Percentiles rank a stretch among this genome's conserved stretches.
phyloP scores from a whole-genome alignment of 257 asterid genomes.

The Solanum bulbocastanum region DNA sequence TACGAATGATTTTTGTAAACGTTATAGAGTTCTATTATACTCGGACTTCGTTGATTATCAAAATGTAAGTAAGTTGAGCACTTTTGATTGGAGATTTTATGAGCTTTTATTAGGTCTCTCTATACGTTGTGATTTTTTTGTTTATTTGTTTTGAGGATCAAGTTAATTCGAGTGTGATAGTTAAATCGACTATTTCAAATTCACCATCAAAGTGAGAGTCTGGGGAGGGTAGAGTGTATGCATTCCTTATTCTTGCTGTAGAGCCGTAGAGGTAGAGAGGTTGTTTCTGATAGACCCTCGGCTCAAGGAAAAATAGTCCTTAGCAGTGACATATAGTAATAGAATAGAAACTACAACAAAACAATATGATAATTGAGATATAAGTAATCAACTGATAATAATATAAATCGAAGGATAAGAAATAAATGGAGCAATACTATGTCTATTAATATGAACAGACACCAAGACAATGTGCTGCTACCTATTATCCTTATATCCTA shows the following conservation, averaged over 20 bases:
- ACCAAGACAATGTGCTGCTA: not conserved
- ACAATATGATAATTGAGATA: not conserved
- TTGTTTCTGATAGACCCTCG: not conserved
- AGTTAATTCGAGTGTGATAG: not conserved
- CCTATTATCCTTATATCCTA: not conserved
- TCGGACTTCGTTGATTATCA: not conserved
- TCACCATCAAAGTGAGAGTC: not conserved
- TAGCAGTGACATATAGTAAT: not conserved
- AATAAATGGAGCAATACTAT: not conserved
- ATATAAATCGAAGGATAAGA: not conserved
- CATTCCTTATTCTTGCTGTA: too few species aligned
- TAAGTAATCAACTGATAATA: not conserved
- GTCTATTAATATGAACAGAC: not conserved
- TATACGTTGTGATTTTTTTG: not conserved
- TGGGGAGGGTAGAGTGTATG: not conserved
- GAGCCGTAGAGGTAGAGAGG: not conserved
- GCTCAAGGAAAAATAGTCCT: not conserved
- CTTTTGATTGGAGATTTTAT: not conserved
- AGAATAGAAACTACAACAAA: not conserved
- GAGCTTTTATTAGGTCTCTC: not conserved
- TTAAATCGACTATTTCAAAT: not conserved
- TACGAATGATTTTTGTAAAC: not conserved
- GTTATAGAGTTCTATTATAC: not conserved
- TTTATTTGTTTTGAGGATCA: not conserved
- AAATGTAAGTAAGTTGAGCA: not conserved